These are phyloP conservation scores for Oehlia diaphana DNA, from an alignment of 192 early-diverging fungal genomes.

Conservation along the genomic window DNA sequence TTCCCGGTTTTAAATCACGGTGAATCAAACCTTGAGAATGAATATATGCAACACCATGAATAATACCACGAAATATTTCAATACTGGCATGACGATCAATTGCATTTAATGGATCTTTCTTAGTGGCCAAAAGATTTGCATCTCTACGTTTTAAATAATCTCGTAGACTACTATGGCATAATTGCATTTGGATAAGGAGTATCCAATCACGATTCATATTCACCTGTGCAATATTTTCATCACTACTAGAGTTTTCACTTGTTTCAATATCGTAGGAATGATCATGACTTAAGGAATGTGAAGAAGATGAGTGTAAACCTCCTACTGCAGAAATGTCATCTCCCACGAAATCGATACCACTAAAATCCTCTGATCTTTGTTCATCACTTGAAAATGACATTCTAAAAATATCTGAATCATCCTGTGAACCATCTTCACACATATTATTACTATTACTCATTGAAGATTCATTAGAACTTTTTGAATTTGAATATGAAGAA, in stretches of 20 bases:
- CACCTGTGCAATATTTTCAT: neutral
- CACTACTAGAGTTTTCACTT: neutral
- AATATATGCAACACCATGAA: conserved; percentile 71
- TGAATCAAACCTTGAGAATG: conserved; percentile 70
- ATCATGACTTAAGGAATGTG: neutral
- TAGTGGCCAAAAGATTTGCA: neutral
- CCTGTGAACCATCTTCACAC: conserved; percentile 34
- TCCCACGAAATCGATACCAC: conserved; percentile 35
- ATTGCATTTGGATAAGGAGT: conserved; percentile 89
- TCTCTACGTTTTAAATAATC: conserved; percentile 58
- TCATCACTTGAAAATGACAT: conserved; percentile 27
- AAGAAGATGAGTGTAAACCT: neutral
- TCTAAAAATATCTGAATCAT: conserved; percentile 26
- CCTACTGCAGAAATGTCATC: conserved; percentile 15
- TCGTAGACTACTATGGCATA: conserved; percentile 75
- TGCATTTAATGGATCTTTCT: conserved; percentile 13
- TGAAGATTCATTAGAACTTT: conserved; percentile 17
- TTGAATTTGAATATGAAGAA: conserved; percentile 19
- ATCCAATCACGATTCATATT: conserved; percentile 41
- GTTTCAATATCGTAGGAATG: neutral
- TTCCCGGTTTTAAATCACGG: conserved; percentile 70
- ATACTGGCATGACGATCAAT: conserved; percentile 28
- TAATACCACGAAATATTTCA: conserved; percentile 40
- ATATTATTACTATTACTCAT: conserved; percentile 29
- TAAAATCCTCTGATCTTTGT: conserved; percentile 17